Conservation (phyloP, 768 basidiomycete genomes). For the Pisolithus microcarpus region DNA sequence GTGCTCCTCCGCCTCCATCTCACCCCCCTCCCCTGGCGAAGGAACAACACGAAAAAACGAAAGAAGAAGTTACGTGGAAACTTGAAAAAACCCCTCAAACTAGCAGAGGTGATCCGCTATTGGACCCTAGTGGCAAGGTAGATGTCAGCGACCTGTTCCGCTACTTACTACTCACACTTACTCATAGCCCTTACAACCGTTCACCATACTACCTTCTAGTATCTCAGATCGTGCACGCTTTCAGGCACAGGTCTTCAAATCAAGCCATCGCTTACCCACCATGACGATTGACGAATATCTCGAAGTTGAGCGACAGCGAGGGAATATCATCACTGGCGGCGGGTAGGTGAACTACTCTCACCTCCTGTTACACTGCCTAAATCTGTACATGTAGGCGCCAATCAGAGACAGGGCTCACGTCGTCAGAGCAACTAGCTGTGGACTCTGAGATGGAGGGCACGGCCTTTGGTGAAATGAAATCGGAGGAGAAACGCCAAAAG, state of each 20-base stretch:
- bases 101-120: slow-evolving; percentile 51
- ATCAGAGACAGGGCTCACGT: slow-evolving; percentile 59
- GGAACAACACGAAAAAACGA: slow-evolving; percentile 33
- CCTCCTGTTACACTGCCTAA: neutral
- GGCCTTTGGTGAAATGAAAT: slow-evolving; percentile 53
- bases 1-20: slow-evolving; percentile 42
- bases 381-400: slow-evolving; percentile 42
- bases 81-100: slow-evolving; percentile 50
- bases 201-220: slow-evolving; percentile 81
- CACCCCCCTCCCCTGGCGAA: slow-evolving; percentile 23
- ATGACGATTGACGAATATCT: slow-evolving; percentile 97
- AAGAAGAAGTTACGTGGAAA: slow-evolving; percentile 58
- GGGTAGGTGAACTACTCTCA: slow-evolving; percentile 48
- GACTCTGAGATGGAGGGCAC: slow-evolving; percentile 86
- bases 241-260: slow-evolving; percentile 76
- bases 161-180: slow-evolving; percentile 2
- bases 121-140: slow-evolving; percentile 77
- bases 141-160: slow-evolving; percentile 4
- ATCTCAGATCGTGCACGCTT: slow-evolving; percentile 62
- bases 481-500: slow-evolving; percentile 71
- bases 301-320: slow-evolving; percentile 72
- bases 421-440: slow-evolving; percentile 68
- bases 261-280: slow-evolving; percentile 79
- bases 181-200: slow-evolving; percentile 75
- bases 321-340: slow-evolving; percentile 82